A percentile compares a stretch with the other conserved stretches of the same genome.
Evolutionary conservation across 768 basidiomycete genomes (phyloP).

Genomic region (Suillus alpinus): DNA sequence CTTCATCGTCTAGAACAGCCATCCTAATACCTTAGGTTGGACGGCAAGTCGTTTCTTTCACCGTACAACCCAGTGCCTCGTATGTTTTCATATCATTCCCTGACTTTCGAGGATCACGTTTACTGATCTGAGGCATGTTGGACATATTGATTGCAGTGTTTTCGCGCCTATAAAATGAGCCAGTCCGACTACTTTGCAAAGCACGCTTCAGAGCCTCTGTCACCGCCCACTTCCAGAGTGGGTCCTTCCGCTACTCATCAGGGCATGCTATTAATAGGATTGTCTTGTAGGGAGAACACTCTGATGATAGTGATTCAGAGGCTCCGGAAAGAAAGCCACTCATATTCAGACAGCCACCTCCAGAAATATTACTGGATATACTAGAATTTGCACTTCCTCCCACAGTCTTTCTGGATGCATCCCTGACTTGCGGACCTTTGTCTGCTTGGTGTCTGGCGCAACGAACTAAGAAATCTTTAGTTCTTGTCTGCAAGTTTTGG

Average conservation of each 20-base stretch:
- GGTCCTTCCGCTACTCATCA: background rate
- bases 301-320: background rate
- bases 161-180: background rate
- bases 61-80: background rate
- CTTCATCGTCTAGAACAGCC: background rate
- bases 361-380: slow-evolving; percentile 24
- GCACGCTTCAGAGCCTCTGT: background rate
- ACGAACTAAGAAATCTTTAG: slow-evolving; percentile 17
- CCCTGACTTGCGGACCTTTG: slow-evolving; percentile 10
- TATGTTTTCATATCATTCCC: background rate
- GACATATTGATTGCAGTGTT: background rate
- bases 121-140: background rate
- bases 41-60: background rate
- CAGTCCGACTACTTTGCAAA: background rate
- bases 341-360: slow-evolving; percentile 10
- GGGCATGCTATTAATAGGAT: background rate
- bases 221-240: background rate
- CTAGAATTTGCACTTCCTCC: slow-evolving; percentile 25
- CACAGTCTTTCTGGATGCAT: slow-evolving; percentile 17
- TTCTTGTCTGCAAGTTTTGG: slow-evolving; percentile 28
- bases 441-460: slow-evolving; percentile 23
- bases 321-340: background rate
- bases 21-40: background rate
- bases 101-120: background rate
- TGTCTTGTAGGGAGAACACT: background rate